A percentile compares a stretch with the other conserved stretches of the same genome.
Evolutionary conservation across 345 rosid species (phyloP).

Genomic region (Camelina neglecta): DNA sequence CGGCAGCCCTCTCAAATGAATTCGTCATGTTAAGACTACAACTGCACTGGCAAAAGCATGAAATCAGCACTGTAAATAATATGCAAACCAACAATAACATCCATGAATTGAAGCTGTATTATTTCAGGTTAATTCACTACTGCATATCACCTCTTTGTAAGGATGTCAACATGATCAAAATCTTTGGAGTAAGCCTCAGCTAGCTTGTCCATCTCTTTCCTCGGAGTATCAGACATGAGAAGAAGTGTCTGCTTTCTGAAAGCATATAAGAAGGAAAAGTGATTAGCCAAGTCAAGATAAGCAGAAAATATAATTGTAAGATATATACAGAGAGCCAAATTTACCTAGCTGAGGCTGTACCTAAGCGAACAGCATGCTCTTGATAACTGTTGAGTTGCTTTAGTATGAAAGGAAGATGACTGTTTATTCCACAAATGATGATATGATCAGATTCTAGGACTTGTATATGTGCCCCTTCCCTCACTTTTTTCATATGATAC

Average conservation of each 20-base stretch:
- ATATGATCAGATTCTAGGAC: constrained; percentile 91
- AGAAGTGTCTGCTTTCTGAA: constrained; percentile 91
- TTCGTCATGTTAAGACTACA: constrained; percentile 91
- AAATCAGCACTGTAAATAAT: constrained; percentile 27
- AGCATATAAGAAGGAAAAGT: constrained; percentile 31
- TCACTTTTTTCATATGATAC: constrained; percentile 87
- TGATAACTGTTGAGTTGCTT: constrained; percentile 93
- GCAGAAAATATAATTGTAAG: neutral
- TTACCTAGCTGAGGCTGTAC: constrained; percentile 91
- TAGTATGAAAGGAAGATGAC: constrained; percentile 76
- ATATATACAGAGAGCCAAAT: constrained; percentile 12
- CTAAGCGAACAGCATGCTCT: constrained; percentile 84
- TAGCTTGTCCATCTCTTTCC: constrained; percentile 87
- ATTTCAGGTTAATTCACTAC: neutral
- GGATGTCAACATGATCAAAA: constrained; percentile 81
- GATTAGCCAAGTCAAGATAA: constrained; percentile 29
- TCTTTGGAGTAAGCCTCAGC: constrained; percentile 78
- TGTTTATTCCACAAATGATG: constrained; percentile 86
- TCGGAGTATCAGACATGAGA: constrained; percentile 92
- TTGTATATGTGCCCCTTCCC: constrained; percentile 96
- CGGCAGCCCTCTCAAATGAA: constrained; percentile 93
- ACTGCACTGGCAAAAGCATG: constrained; percentile 59
- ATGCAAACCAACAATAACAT: neutral
- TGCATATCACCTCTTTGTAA: constrained; percentile 72
- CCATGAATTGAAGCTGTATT: neutral